Evolutionary conservation across 441 rosid species (phyloP).

Genomic region (Pelargonium myrrhifolium): DNA sequence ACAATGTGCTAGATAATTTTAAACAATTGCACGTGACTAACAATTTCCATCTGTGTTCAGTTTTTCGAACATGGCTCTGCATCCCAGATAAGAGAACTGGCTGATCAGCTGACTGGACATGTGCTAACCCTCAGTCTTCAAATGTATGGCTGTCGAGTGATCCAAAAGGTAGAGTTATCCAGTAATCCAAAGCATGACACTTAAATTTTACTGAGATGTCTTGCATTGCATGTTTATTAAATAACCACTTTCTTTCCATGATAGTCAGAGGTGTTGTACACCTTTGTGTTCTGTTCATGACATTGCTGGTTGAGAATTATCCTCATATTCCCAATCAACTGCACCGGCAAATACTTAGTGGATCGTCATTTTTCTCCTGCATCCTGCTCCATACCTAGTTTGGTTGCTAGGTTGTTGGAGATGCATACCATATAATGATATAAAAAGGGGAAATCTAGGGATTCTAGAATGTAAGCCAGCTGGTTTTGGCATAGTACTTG

Average conservation of each 20-base stretch:
- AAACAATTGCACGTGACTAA: neutral
- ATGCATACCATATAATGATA: no score
- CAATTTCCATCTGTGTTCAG: constrained; percentile 26
- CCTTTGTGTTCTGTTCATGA: neutral
- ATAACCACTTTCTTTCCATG: neutral
- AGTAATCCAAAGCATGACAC: neutral
- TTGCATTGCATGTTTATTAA: neutral
- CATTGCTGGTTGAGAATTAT: neutral
- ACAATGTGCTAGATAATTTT: constrained; percentile 1
- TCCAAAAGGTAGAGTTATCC: constrained; percentile 50
- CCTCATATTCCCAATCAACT: neutral
- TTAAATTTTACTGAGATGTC: neutral
- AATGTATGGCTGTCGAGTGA: constrained; percentile 85
- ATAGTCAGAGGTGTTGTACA: neutral
- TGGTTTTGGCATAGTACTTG: neutral
- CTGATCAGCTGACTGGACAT: constrained; percentile 65
- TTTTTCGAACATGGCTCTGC: constrained; percentile 78
- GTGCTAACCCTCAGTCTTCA: constrained; percentile 72
- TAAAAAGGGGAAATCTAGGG: no score
- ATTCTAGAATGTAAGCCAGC: no score
- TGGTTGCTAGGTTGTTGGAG: no score
- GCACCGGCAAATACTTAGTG: neutral
- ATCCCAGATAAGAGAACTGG: constrained; percentile 57
- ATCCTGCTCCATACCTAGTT: neutral
- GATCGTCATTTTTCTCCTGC: neutral